phyloP scores from a whole-genome alignment of 2,329 filamentous ascomycete species.

The Claviceps cyperi region DNA sequence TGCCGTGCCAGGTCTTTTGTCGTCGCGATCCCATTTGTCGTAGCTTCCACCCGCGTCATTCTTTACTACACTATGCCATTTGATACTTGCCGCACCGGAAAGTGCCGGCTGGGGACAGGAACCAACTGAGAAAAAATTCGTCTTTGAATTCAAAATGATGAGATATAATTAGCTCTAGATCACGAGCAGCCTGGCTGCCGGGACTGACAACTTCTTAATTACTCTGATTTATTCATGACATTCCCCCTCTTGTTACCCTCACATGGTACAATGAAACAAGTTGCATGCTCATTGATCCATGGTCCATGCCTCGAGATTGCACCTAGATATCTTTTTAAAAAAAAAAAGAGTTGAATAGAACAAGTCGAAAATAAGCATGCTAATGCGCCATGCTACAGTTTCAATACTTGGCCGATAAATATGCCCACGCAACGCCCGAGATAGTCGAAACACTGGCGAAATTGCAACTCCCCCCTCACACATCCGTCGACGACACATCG shows the following conservation, averaged over 20 bases:
- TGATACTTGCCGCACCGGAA: neutral
- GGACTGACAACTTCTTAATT: conserved; percentile 43
- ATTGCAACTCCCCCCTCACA: conserved; percentile 47
- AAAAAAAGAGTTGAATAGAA: neutral
- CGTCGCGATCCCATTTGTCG: neutral
- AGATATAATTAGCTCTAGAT: conserved; percentile 65
- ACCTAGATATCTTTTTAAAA: neutral
- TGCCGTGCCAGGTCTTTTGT: neutral
- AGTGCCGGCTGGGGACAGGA: neutral
- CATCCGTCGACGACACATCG: conserved; percentile 31
- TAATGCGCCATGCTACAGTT: conserved; percentile 32
- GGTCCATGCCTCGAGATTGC: neutral
- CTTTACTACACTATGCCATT: conserved; percentile 3
- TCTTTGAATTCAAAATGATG: conserved; percentile 21
- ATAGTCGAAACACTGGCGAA: conserved; percentile 53
- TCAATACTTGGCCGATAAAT: conserved; percentile 51
- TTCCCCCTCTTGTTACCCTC: conserved; percentile 4
- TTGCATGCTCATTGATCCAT: neutral
- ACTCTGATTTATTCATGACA: conserved; percentile 10
- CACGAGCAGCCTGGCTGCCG: conserved; percentile 44
- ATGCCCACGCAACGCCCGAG: conserved; percentile 49
- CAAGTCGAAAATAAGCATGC: conserved; percentile 1
- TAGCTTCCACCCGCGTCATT: neutral
- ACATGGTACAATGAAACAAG: neutral
- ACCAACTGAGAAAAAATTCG: conserved; percentile 1